Conservation (phyloP, 345 rosid species). For the Adansonia digitata region DNA sequence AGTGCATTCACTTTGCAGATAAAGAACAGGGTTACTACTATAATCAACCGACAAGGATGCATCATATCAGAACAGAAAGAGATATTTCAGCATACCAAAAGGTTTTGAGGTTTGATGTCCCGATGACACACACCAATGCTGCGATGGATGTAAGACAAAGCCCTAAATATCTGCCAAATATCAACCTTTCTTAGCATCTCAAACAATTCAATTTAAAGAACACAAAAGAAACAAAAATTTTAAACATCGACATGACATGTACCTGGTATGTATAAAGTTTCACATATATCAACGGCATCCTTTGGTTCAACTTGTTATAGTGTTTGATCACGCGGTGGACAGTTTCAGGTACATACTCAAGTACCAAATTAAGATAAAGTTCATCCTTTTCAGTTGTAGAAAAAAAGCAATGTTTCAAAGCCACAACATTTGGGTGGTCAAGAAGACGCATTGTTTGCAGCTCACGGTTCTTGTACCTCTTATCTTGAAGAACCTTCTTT, state of each 20-base stretch:
- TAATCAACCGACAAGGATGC: neutral
- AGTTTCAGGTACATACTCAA: slow-evolving; percentile 95
- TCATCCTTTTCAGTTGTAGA: slow-evolving; percentile 95
- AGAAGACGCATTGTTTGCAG: slow-evolving; percentile 97
- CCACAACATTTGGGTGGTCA: slow-evolving; percentile 89
- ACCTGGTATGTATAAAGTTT: slow-evolving; percentile 96
- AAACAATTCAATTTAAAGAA: neutral
- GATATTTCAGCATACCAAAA: slow-evolving; percentile 52
- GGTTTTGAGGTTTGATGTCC: slow-evolving; percentile 97
- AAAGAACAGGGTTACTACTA: neutral
- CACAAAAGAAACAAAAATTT: neutral
- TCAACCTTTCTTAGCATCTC: neutral
- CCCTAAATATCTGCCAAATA: slow-evolving; percentile 76
- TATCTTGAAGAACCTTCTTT: slow-evolving; percentile 96
- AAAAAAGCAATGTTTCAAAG: slow-evolving; percentile 93
- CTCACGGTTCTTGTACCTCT: slow-evolving; percentile 96
- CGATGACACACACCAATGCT: slow-evolving; percentile 89
- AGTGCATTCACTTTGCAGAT: neutral
- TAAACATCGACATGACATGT: neutral
- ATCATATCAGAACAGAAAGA: neutral
- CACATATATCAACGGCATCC: slow-evolving; percentile 88
- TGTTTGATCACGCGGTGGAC: slow-evolving; percentile 91
- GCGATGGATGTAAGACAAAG: slow-evolving; percentile 86
- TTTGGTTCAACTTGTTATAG: slow-evolving; percentile 79
- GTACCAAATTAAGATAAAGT: slow-evolving; percentile 91